A percentile compares a stretch with the other conserved stretches of the same genome.
Conservation (phyloP, 139 green algal species). For the Chlamydomonas urium region DNA sequence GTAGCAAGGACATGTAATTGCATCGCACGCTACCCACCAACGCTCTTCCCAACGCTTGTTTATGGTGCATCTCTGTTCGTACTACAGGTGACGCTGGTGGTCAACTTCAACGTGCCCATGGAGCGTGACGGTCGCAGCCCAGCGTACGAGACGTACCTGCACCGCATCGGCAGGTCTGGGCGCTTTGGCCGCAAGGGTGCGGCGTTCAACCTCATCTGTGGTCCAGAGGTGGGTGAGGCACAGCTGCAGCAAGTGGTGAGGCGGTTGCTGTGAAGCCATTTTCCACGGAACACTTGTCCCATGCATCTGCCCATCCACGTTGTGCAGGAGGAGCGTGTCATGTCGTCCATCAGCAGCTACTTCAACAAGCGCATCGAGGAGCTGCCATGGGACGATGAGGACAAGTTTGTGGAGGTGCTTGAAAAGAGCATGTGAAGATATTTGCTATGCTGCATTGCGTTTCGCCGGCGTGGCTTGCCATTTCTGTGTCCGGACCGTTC, state of each 20-base stretch:
- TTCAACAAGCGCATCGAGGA: constrained; percentile 17
- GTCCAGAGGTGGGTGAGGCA: constrained; percentile 25
- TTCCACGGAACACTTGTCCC: not conserved
- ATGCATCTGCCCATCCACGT: not conserved
- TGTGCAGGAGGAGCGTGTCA: constrained; percentile 5
- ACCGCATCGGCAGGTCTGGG: constrained; percentile 92
- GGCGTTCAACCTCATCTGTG: constrained; percentile 89
- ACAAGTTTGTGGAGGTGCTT: constrained; percentile 17
- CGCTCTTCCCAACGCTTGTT: no score
- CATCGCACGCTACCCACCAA: no score
- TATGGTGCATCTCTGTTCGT: not conserved
- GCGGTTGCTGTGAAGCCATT: not conserved
- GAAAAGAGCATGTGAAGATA: constrained; percentile 1
- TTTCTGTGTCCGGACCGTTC: no score
- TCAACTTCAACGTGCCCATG: constrained; percentile 96
- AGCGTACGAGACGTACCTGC: constrained; percentile 96
- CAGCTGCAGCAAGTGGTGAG: not conserved
- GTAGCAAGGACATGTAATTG: no score
- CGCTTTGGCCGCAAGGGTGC: constrained; percentile 94
- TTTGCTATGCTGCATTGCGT: no score
- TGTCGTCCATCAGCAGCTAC: constrained; percentile 6
- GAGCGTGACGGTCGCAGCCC: constrained; percentile 73
- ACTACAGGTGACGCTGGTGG: constrained; percentile 90
- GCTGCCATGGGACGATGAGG: constrained; percentile 15
- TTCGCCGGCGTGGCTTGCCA: no score